These are phyloP conservation scores for Pseudogymnoascus sp. DNA, from an alignment of 2,329 filamentous ascomycete genomes.

Conservation along the genomic window DNA sequence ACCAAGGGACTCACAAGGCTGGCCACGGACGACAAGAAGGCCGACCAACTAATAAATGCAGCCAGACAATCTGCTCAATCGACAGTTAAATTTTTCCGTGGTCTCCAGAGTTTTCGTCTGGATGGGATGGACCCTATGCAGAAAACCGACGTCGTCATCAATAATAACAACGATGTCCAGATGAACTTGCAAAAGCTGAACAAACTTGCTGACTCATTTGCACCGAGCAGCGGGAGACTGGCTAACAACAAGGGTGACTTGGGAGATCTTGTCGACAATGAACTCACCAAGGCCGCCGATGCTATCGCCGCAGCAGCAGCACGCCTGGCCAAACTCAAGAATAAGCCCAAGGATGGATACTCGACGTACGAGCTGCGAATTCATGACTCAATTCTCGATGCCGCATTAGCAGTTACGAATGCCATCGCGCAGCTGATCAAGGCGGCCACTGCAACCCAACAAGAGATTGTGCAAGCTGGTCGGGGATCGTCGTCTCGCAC, in stretches of 20 bases:
- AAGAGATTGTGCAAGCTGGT: constrained; percentile 93
- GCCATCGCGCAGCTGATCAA: constrained; percentile 93
- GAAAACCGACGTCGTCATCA: constrained; percentile 96
- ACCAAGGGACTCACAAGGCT: constrained; percentile 91
- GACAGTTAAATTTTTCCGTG: constrained; percentile 91
- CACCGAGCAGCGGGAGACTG: constrained; percentile 79
- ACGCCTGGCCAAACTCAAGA: constrained; percentile 83
- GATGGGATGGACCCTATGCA: constrained; percentile 85
- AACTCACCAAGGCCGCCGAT: constrained; percentile 88
- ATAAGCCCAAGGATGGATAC: constrained; percentile 92
- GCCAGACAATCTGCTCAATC: constrained; percentile 79
- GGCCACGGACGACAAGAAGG: constrained; percentile 91
- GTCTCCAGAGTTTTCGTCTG: constrained; percentile 86
- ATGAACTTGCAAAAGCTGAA: constrained; percentile 89
- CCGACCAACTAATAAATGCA: constrained; percentile 74
- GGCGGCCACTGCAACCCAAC: constrained; percentile 84
- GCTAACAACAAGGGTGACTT: constrained; percentile 74
- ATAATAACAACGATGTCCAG: constrained; percentile 93
- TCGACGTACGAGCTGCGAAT: constrained; percentile 95
- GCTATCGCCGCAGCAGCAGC: constrained; percentile 90
- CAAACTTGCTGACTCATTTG: constrained; percentile 87
- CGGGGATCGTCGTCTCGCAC: constrained; percentile 80
- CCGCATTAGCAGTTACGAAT: constrained; percentile 85
- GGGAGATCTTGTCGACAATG: constrained; percentile 85
- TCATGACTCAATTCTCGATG: constrained; percentile 89